phyloP scores from a whole-genome alignment of 2,329 filamentous ascomycete genomes.

The Ilyonectria robusta region DNA sequence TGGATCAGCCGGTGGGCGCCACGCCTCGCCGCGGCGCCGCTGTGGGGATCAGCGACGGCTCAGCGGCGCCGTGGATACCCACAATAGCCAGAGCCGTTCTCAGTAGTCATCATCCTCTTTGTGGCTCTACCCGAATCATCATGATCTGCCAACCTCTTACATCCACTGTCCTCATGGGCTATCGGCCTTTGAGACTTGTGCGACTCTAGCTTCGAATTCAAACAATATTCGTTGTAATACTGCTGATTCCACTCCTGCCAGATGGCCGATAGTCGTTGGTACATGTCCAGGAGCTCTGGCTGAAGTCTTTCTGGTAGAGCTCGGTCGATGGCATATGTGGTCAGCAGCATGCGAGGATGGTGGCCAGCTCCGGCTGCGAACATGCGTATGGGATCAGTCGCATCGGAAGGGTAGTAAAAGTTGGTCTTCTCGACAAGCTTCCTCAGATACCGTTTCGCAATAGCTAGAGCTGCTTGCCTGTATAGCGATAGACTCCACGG shows the following conservation, averaged over 20 bases:
- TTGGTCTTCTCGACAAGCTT: slow-evolving; percentile 2
- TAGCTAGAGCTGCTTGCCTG: slow-evolving; percentile 2
- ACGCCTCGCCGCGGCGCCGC: no score
- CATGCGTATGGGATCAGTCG: slow-evolving; percentile 1
- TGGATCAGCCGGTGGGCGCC: no score
- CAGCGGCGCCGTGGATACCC: no score
- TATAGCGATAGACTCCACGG: background rate
- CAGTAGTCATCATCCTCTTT: background rate
- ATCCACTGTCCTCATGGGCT: background rate
- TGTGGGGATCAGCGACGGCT: no score
- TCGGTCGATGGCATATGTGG: background rate
- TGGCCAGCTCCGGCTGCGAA: slow-evolving; percentile 1
- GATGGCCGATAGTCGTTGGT: background rate
- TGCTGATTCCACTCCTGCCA: slow-evolving; percentile 9
- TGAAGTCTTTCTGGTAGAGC: slow-evolving; percentile 7
- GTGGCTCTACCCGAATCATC: background rate
- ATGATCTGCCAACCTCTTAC: background rate
- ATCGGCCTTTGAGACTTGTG: background rate
- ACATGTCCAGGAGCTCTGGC: slow-evolving; percentile 11
- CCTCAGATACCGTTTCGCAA: slow-evolving; percentile 9
- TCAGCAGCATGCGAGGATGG: slow-evolving; percentile 5
- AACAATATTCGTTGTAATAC: slow-evolving; percentile 4
- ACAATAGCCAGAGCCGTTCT: background rate
- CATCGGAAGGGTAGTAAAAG: slow-evolving; percentile 1
- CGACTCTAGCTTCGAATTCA: background rate